phyloP scores from a whole-genome alignment of 2,329 filamentous ascomycete species.

The Ramularia endophylla region DNA sequence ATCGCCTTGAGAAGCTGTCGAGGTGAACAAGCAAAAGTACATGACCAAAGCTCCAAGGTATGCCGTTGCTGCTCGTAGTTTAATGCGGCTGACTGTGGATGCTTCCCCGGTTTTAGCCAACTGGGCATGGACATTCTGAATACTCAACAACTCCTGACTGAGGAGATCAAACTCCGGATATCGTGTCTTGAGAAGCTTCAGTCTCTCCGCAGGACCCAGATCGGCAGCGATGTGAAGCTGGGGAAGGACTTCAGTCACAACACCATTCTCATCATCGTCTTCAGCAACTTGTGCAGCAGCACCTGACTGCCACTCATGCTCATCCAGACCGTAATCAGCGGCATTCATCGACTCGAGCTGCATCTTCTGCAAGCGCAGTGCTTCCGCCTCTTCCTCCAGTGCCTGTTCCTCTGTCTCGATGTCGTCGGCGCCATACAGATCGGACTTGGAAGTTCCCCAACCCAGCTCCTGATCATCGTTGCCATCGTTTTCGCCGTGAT shows the following conservation, averaged over 20 bases:
- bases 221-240: constrained; percentile 74
- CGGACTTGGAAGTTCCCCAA: constrained; percentile 83
- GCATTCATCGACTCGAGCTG: constrained; percentile 84
- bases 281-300: constrained; percentile 42
- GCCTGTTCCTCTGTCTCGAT: constrained; percentile 69
- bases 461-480: constrained; percentile 53
- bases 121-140: constrained; percentile 45
- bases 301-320: constrained; percentile 69
- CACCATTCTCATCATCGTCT: constrained; percentile 42
- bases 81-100: constrained; percentile 42
- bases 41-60: constrained; percentile 83
- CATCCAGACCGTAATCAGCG: constrained; percentile 89
- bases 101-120: constrained; percentile 12
- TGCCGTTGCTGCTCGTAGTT: constrained; percentile 73
- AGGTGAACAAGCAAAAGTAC: constrained; percentile 93
- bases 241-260: constrained; percentile 81
- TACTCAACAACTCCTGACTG: constrained; percentile 68
- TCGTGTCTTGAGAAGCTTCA: constrained; percentile 67
- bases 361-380: constrained; percentile 81
- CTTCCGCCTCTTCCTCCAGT: constrained; percentile 86
- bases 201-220: constrained; percentile 68
- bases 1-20: constrained; percentile 56
- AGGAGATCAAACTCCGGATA: constrained; percentile 92
- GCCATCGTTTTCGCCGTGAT: constrained; percentile 44
- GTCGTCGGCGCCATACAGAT: constrained; percentile 86